These are phyloP conservation scores for Pythium vanterpoolii DNA, from an alignment of 352 stramenopile species.

Conservation along the genomic window DNA sequence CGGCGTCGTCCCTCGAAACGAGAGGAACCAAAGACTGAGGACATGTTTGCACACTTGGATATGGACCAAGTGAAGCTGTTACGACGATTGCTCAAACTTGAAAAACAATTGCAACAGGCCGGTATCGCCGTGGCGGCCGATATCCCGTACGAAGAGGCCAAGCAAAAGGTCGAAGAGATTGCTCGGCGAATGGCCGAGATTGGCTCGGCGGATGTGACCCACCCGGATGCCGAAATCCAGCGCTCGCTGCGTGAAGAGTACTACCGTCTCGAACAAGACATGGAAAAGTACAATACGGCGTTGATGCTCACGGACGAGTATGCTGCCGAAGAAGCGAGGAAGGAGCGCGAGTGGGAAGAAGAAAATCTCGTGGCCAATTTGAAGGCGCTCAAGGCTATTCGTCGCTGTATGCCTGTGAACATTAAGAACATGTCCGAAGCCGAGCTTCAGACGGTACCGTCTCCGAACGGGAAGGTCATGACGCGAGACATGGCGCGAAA, in stretches of 20 bases:
- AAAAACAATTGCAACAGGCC: conserved; percentile 80
- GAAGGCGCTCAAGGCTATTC: conserved; percentile 85
- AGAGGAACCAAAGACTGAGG: conserved; percentile 49
- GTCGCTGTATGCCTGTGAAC: conserved; percentile 91
- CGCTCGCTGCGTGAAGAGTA: conserved; percentile 90
- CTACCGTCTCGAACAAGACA: conserved; percentile 91
- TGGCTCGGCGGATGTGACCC: conserved; percentile 87
- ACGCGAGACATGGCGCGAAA: conserved; percentile 82
- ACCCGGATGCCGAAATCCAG: conserved; percentile 74
- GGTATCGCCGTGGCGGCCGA: conserved; percentile 89
- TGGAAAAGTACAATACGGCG: conserved; percentile 93
- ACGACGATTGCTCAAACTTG: conserved; percentile 75
- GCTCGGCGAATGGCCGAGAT: conserved; percentile 91
- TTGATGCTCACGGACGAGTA: conserved; percentile 93
- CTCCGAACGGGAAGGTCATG: conserved; percentile 78
- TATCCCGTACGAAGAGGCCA: conserved; percentile 92
- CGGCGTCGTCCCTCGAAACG: conserved; percentile 49
- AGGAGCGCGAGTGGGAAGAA: conserved; percentile 91
- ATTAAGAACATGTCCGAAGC: conserved; percentile 90
- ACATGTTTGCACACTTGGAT: conserved; percentile 73
- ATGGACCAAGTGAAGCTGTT: conserved; percentile 78
- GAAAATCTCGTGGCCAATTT: conserved; percentile 86
- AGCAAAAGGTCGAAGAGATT: conserved; percentile 89
- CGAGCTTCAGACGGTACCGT: conserved; percentile 58
- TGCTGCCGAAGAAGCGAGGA: conserved; percentile 84